Conservation (phyloP, 1,284 basidiomycete species). For the Neolentinus lepideus region DNA sequence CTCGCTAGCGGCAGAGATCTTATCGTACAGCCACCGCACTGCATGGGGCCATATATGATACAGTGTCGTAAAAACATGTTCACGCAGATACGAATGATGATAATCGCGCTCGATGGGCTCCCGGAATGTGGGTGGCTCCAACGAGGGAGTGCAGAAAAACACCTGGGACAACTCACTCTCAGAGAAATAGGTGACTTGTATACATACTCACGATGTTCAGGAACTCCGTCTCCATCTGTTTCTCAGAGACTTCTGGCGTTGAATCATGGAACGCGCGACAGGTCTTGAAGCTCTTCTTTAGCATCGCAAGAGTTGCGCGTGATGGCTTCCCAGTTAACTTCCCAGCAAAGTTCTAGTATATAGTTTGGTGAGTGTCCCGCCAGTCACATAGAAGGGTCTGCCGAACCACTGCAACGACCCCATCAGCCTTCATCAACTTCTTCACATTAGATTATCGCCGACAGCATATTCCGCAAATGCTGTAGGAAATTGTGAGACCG, state of each 20-base stretch:
- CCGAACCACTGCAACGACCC: constrained; percentile 76
- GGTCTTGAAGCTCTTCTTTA: constrained; percentile 57
- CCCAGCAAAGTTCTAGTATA: constrained; percentile 70
- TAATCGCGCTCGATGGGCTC: constrained; percentile 45
- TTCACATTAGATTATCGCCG: too few species aligned
- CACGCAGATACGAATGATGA: constrained; percentile 60
- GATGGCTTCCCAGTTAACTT: constrained; percentile 54
- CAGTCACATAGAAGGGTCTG: constrained; percentile 23
- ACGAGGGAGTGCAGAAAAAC: constrained; percentile 68
- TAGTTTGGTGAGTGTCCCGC: not conserved
- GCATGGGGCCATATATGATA: not conserved
- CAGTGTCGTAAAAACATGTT: constrained; percentile 35
- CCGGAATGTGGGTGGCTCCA: constrained; percentile 59
- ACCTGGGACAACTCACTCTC: constrained; percentile 52
- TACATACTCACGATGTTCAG: constrained; percentile 66
- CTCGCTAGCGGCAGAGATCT: too few species aligned
- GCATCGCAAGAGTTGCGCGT: constrained; percentile 60
- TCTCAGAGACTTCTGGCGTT: constrained; percentile 32
- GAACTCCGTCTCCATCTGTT: constrained; percentile 46
- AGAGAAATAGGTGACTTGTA: too few species aligned
- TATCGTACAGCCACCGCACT: too few species aligned
- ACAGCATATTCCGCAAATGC: too few species aligned
- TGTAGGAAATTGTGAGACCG: too few species aligned
- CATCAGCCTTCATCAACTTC: constrained; percentile 57
- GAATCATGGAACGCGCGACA: constrained; percentile 82